A percentile compares a stretch with the other conserved stretches of the same genome.
Conservation (phyloP, 495 filamentous ascomycete species). For the Jackrogersella multiformis region DNA sequence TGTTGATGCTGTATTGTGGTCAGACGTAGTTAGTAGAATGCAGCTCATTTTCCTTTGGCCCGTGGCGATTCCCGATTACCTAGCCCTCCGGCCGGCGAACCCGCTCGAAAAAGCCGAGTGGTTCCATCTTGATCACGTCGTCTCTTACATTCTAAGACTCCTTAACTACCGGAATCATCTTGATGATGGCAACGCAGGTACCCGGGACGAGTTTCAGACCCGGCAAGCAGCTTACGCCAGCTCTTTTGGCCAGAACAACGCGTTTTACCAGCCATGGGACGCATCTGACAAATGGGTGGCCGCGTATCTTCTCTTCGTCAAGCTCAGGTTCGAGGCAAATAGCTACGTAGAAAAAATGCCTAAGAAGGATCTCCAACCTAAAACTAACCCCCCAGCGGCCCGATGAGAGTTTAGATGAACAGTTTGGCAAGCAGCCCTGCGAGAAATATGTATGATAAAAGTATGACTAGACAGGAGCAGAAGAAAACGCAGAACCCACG, state of each 20-base stretch:
- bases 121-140: neutral
- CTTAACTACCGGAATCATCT: constrained; percentile 19
- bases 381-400: too few species aligned
- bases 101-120: neutral
- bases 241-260: neutral
- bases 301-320: constrained; percentile 21
- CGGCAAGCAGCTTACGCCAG: constrained; percentile 5
- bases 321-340: neutral
- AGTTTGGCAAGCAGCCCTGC: too few species aligned
- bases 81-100: neutral
- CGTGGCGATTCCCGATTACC: neutral
- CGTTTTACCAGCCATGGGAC: constrained; percentile 17
- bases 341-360: neutral
- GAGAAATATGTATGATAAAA: too few species aligned
- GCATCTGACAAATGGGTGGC: constrained; percentile 18
- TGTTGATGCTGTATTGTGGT: neutral
- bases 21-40: neutral
- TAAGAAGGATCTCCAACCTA: neutral
- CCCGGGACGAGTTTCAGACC: constrained; percentile 1
- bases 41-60: neutral
- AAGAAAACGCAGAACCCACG: too few species aligned
- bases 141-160: constrained; percentile 11
- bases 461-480: too few species aligned
- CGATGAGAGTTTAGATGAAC: too few species aligned
- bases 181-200: neutral